phyloP scores from a whole-genome alignment of 2,329 filamentous ascomycete genomes.

The Sarocladiaceae sp. region DNA sequence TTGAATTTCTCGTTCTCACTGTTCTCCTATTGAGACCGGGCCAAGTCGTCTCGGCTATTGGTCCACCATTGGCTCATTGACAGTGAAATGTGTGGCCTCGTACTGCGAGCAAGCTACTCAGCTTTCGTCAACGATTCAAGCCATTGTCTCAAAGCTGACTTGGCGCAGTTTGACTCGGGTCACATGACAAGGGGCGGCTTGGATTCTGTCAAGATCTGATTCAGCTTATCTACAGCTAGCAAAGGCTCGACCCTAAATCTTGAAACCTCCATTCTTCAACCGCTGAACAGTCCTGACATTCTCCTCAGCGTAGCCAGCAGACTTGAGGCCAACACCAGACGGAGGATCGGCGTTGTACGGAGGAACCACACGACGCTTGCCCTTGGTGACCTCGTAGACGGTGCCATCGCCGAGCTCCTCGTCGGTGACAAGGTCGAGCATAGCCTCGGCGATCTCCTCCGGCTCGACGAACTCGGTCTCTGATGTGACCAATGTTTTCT shows the following conservation, averaged over 20 bases:
- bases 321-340: slow-evolving; percentile 15
- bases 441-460: slow-evolving; percentile 26
- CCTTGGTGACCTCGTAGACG: slow-evolving; percentile 17
- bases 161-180: no score
- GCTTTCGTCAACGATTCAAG: no score
- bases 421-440: slow-evolving; percentile 13
- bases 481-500: slow-evolving; percentile 20
- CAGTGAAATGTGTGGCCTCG: no score
- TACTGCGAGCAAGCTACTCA: no score
- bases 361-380: slow-evolving; percentile 22
- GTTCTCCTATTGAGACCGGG: no score
- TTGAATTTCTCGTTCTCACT: not conserved
- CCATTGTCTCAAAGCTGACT: no score
- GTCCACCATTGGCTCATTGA: no score
- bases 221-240: not conserved
- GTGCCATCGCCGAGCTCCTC: slow-evolving; percentile 18
- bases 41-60: no score
- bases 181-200: no score
- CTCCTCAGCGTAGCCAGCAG: slow-evolving; percentile 21
- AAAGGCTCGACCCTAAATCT: slow-evolving; percentile 15
- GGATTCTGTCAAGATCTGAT: no score
- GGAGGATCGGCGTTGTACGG: slow-evolving; percentile 22
- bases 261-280: slow-evolving; percentile 18
- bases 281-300: slow-evolving; percentile 17
- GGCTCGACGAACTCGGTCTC: slow-evolving; percentile 24